A percentile compares a stretch with the other conserved stretches of the same genome.
These are phyloP conservation scores for Rhynchospora tenuis DNA, from an alignment of 176 grass and related monocot species.

Conservation along the genomic window DNA sequence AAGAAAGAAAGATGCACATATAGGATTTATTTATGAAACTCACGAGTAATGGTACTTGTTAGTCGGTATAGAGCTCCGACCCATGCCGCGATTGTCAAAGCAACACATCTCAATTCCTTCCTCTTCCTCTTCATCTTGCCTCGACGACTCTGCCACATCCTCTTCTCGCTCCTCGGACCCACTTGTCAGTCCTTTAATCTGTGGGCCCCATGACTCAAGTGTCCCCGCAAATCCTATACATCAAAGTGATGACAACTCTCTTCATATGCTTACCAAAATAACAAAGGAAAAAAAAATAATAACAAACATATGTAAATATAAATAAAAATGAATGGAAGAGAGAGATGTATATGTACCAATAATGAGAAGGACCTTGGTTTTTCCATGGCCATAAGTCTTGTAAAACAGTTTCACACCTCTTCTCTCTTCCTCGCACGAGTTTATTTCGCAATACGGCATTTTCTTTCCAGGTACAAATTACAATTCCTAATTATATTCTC, in stretches of 20 bases:
- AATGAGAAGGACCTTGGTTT: conserved; percentile 63
- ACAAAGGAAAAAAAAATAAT: not conserved
- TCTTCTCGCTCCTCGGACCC: conserved; percentile 33
- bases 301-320: too few species aligned
- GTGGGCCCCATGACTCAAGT: conserved; percentile 56
- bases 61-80: conserved; percentile 49
- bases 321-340: not conserved
- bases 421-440: not conserved
- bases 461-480: not conserved
- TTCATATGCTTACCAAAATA: not conserved
- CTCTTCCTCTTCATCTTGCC: conserved; percentile 1
- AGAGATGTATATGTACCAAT: conserved; percentile 32
- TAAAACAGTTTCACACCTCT: conserved; percentile 39
- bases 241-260: not conserved
- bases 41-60: conserved; percentile 56
- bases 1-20: not conserved
- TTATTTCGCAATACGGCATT: conserved; percentile 56
- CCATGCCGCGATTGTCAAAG: conserved; percentile 73
- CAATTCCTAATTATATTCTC: not conserved
- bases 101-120: conserved; percentile 73
- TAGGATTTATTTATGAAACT: not conserved
- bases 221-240: conserved; percentile 56
- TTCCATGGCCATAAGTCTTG: conserved; percentile 45
- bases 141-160: conserved; percentile 20
- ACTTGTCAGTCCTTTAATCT: conserved; percentile 61